Evolutionary conservation across 2,329 filamentous ascomycete species (phyloP), one percentile per base, ranked within the genome.

Genomic region (Penicillium sp.): DNA sequence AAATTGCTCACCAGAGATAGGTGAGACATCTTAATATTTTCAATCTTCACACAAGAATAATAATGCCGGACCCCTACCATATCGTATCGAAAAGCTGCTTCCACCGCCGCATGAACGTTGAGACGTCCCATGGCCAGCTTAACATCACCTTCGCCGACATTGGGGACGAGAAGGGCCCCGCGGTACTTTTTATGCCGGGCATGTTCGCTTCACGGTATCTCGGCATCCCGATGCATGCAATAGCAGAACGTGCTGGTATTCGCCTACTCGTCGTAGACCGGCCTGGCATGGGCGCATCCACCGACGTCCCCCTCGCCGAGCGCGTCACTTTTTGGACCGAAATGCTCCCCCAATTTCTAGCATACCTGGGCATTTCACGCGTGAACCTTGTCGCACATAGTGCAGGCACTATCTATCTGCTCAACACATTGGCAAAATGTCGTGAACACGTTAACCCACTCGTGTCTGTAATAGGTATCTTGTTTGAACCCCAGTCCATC

Each of bases 241-340:
- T 69, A 7, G 67, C 67, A 16, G 55, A 66, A 40, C 57, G 50
- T 1, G 37, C 56, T 0, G 66, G 65, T 2, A 62, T 68, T 26
- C 67, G 67, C 16, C 10, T 69, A 5, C 42, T 69, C 8, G 46
- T 66, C 1, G 58, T 69, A 14, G 66, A 69, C 40, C 60, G 66
- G 16, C 56, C 58, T 0, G 64, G 61, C 1, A 65, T 66, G 56
- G 79, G 79, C 18, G 74, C 69, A 31, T 78, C 77, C 11, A 76
- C 75, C 0, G 59, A 67, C 2, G 76, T 79, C 0, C 55, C 66
- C 1, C 55, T 78, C 5, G 44, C 65, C 9, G 45, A 70, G 13
- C 69, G 78, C 3, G 63, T 80, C 14, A 39, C 63, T 5, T 61
- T 68, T 18, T 80, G 74, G 71, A 63, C 78, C 21, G 76, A 79